These are phyloP conservation scores for Candida freyschussii DNA, from an alignment of 1,139 yeast genomes.

Conservation along the genomic window DNA sequence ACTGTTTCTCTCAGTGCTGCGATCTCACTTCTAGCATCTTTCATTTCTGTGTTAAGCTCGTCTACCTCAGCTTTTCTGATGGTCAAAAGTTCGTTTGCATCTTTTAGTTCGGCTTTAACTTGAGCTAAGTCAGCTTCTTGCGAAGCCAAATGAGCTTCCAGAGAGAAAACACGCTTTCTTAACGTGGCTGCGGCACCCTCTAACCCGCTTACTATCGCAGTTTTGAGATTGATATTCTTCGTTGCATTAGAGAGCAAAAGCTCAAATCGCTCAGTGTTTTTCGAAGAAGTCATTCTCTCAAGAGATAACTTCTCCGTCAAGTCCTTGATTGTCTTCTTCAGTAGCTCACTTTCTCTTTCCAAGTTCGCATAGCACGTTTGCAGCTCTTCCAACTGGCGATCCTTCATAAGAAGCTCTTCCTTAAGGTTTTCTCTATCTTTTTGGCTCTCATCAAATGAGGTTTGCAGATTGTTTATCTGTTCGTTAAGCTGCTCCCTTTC, in stretches of 20 bases:
- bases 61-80: slow-evolving; percentile 24
- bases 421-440: slow-evolving; percentile 3
- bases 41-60: slow-evolving; percentile 22
- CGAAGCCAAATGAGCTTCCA: background rate
- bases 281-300: slow-evolving; percentile 1
- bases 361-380: slow-evolving; percentile 1
- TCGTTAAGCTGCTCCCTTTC: too few species aligned
- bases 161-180: slow-evolving; percentile 1
- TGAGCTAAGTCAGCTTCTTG: background rate
- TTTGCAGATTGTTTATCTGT: slow-evolving; percentile 3
- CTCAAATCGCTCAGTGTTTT: background rate
- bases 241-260: background rate
- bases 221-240: slow-evolving; percentile 10
- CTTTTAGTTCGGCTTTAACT: slow-evolving; percentile 6
- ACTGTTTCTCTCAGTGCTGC: slow-evolving; percentile 6
- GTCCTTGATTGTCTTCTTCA: background rate
- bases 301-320: slow-evolving; percentile 2
- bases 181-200: slow-evolving; percentile 15
- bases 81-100: slow-evolving; percentile 18
- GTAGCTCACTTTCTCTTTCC: slow-evolving; percentile 3
- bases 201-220: slow-evolving; percentile 15
- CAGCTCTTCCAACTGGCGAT: slow-evolving; percentile 4
- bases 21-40: slow-evolving; percentile 15
- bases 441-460: slow-evolving; percentile 1
- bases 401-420: slow-evolving; percentile 5